Conservation (phyloP, 768 basidiomycete genomes). For the Kwoniella europaea region DNA sequence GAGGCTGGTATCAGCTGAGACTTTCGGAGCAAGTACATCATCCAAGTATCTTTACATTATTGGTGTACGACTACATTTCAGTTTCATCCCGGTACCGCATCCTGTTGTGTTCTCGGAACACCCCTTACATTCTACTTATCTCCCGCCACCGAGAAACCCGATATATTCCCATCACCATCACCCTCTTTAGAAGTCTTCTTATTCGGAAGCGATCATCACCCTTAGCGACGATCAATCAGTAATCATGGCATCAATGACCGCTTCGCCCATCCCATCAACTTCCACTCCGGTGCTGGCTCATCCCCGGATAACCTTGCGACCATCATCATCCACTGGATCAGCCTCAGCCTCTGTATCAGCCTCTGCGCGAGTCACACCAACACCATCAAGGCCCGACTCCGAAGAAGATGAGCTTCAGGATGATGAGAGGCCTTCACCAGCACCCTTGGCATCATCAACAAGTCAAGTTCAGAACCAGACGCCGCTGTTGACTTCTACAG, state of each 20-base stretch:
- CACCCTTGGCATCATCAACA: not conserved
- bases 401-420: constrained; percentile 6
- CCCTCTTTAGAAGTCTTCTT: not conserved
- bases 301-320: constrained; percentile 8
- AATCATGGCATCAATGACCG: constrained; percentile 3
- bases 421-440: not conserved
- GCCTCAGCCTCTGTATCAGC: not conserved
- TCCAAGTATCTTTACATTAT: not conserved
- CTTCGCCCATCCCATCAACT: constrained; percentile 9
- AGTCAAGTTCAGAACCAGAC: not conserved
- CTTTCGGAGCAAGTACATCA: not conserved
- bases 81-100: not conserved
- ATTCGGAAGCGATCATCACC: not conserved
- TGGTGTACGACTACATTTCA: not conserved
- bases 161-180: not conserved
- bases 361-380: not conserved
- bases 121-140: not conserved
- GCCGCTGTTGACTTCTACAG: constrained; percentile 9
- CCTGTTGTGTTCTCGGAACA: not conserved
- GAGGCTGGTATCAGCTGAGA: not conserved
- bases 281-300: constrained; percentile 2
- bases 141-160: not conserved
- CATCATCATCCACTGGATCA: constrained; percentile 10
- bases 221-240: too few species aligned
- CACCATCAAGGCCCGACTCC: not conserved